Percentiles rank a stretch among this genome's conserved stretches.
Evolutionary conservation across 306 rosid genomes (phyloP).

Genomic region (Lablab purpureus): DNA sequence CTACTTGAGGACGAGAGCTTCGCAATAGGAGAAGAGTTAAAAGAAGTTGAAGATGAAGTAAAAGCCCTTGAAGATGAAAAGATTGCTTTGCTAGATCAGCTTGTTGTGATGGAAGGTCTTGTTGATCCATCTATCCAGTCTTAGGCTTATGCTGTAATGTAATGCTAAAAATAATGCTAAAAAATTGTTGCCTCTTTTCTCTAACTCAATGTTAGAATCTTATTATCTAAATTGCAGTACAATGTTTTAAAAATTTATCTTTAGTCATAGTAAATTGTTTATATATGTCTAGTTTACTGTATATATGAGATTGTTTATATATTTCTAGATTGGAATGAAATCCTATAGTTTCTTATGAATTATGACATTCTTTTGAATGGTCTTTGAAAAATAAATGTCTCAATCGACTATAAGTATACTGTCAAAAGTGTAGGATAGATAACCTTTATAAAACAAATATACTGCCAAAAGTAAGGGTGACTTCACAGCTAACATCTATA

Average conservation of each 20-base stretch:
- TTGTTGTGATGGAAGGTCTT: conserved; percentile 88
- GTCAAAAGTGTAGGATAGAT: too few relatives aligned
- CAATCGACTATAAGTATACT: background rate
- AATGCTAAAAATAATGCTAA: conserved; percentile 30
- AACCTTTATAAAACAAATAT: too few relatives aligned
- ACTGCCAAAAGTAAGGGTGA: conserved; percentile 18
- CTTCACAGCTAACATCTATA: background rate
- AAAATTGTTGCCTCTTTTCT: conserved; percentile 32
- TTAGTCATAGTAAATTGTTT: conserved; percentile 9
- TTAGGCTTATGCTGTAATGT: conserved; percentile 42
- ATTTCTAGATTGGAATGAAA: conserved; percentile 25
- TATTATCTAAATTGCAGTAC: conserved; percentile 14
- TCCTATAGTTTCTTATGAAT: conserved; percentile 4
- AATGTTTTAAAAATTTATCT: conserved; percentile 13
- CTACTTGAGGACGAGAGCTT: conserved; percentile 86
- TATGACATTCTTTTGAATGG: conserved; percentile 26
- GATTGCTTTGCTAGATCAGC: conserved; percentile 81
- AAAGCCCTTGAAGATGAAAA: conserved; percentile 86
- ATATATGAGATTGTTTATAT: background rate
- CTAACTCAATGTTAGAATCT: conserved; percentile 20
- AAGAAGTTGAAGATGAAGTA: conserved; percentile 76
- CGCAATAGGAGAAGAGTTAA: conserved; percentile 68
- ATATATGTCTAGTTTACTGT: conserved; percentile 25
- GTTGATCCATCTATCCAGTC: conserved; percentile 63
- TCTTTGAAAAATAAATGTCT: background rate